These are phyloP conservation scores for Akanthomyces uredinophilus DNA, from an alignment of 2,329 filamentous ascomycete genomes.

Conservation along the genomic window DNA sequence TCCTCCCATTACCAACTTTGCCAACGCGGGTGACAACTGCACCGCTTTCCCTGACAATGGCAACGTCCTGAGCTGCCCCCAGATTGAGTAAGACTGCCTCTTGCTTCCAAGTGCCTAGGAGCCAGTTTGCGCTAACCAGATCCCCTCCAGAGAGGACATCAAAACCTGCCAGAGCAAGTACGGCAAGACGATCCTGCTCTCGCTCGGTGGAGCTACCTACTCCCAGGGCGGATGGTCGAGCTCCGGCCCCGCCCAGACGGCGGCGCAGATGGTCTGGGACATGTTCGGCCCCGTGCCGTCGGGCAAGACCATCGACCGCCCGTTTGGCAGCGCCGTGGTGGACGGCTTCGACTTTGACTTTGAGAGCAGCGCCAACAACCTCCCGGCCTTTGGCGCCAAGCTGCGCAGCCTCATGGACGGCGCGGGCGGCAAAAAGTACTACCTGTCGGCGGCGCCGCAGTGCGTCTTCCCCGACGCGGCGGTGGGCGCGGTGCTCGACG, in stretches of 20 bases:
- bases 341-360: constrained; percentile 78
- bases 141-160: constrained; percentile 40
- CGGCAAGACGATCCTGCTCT: constrained; percentile 67
- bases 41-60: constrained; percentile 50
- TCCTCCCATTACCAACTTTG: constrained; percentile 55
- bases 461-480: constrained; percentile 61
- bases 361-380: constrained; percentile 55
- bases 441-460: constrained; percentile 62
- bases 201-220: constrained; percentile 66
- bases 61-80: constrained; percentile 53
- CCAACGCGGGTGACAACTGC: constrained; percentile 59
- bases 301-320: constrained; percentile 47
- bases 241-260: constrained; percentile 43
- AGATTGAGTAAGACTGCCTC: constrained; percentile 51
- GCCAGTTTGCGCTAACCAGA: neutral
- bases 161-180: constrained; percentile 54
- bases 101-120: neutral
- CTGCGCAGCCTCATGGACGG: constrained; percentile 53
- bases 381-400: constrained; percentile 54
- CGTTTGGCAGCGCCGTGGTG: constrained; percentile 60
- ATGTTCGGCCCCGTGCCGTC: constrained; percentile 58
- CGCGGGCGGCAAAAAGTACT: constrained; percentile 51
- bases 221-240: constrained; percentile 61
- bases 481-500: constrained; percentile 51
- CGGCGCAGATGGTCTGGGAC: constrained; percentile 62